phyloP scores from a whole-genome alignment of 2,329 filamentous ascomycete species.

The Cercospora sp. region DNA sequence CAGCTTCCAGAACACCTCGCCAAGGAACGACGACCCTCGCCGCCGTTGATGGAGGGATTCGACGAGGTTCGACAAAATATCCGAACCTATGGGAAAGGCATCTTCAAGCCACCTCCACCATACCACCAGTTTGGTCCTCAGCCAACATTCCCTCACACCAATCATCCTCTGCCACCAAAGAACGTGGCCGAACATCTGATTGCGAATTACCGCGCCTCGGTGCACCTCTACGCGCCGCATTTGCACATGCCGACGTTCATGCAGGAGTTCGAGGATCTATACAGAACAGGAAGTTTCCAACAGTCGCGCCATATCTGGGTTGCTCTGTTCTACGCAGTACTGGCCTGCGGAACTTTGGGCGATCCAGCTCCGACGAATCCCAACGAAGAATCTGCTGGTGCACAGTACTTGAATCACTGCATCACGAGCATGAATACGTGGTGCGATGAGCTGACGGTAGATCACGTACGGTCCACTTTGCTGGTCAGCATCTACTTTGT shows the following conservation, averaged over 20 bases:
- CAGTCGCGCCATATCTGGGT: conserved; percentile 69
- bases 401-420: conserved; percentile 70
- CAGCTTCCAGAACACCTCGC: conserved; percentile 38
- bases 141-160: conserved; percentile 48
- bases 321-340: conserved; percentile 76
- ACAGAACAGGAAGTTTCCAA: conserved; percentile 62
- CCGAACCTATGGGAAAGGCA: conserved; percentile 69
- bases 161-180: conserved; percentile 63
- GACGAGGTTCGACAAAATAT: conserved; percentile 71
- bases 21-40: conserved; percentile 62
- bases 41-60: conserved; percentile 66
- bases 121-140: conserved; percentile 59
- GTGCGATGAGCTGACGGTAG: conserved; percentile 73
- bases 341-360: conserved; percentile 81
- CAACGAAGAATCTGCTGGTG: conserved; percentile 55
- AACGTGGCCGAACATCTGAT: conserved; percentile 70
- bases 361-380: conserved; percentile 57
- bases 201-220: conserved; percentile 70
- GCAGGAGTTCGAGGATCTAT: conserved; percentile 73
- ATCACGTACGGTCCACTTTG: conserved; percentile 71
- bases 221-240: conserved; percentile 80
- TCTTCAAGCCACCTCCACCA: conserved; percentile 74
- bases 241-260: conserved; percentile 86
- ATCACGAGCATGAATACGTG: conserved; percentile 74
- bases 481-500: conserved; percentile 76